phyloP scores from a whole-genome alignment of 495 filamentous ascomycete species.

The Penicillium chermesinum region DNA sequence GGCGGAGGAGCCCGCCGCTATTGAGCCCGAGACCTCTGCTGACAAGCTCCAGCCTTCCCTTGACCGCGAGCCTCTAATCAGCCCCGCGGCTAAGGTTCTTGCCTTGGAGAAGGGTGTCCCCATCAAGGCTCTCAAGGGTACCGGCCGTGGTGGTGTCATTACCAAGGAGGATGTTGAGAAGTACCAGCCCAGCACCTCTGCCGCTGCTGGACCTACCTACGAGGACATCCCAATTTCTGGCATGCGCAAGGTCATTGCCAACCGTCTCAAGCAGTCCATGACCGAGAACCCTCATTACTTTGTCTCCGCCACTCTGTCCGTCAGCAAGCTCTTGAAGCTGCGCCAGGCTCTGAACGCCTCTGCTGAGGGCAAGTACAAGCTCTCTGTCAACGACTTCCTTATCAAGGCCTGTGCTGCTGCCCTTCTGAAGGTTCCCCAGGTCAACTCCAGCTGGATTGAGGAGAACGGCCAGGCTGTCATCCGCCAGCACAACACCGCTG shows the following conservation, averaged over 20 bases:
- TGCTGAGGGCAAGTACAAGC: slow-evolving; percentile 90
- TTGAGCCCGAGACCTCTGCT: slow-evolving; percentile 68
- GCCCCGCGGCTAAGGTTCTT: slow-evolving; percentile 70
- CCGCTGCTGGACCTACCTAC: slow-evolving; percentile 61
- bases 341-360: slow-evolving; percentile 88
- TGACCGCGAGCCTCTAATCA: slow-evolving; percentile 69
- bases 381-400: slow-evolving; percentile 98
- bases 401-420: slow-evolving; percentile 92
- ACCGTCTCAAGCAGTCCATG: slow-evolving; percentile 80
- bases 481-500: slow-evolving; percentile 84
- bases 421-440: slow-evolving; percentile 85
- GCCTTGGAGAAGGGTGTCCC: slow-evolving; percentile 83
- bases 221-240: slow-evolving; percentile 78
- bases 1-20: slow-evolving; percentile 51
- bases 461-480: slow-evolving; percentile 70
- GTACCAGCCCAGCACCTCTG: slow-evolving; percentile 49
- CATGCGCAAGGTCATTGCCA: slow-evolving; percentile 98
- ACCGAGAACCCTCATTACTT: slow-evolving; percentile 98
- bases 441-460: slow-evolving; percentile 92
- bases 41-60: slow-evolving; percentile 78
- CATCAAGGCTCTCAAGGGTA: slow-evolving; percentile 77
- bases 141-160: slow-evolving; percentile 78
- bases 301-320: slow-evolving; percentile 80
- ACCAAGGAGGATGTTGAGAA: slow-evolving; percentile 94
- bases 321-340: slow-evolving; percentile 91